Conservation (phyloP, 2,329 filamentous ascomycete species). For the Cryphonectria japonica region DNA sequence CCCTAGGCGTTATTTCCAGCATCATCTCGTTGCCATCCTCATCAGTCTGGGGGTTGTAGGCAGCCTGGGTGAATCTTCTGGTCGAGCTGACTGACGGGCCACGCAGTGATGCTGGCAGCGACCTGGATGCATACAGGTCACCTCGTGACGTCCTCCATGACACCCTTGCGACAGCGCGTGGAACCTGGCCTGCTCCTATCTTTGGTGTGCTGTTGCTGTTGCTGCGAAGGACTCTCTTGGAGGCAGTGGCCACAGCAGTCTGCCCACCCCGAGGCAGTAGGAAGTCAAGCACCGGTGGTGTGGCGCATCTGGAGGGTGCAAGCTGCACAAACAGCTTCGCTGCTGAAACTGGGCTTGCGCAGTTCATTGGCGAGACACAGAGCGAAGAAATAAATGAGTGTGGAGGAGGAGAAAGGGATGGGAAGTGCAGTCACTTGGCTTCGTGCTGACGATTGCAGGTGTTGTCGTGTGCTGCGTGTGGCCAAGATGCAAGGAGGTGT, state of each 20-base stretch:
- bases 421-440: not conserved
- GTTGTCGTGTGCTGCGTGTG: not conserved
- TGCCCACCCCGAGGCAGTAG: constrained; percentile 40
- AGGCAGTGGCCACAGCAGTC: constrained; percentile 16
- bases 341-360: constrained; percentile 32
- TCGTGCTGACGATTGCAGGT: not conserved
- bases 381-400: not conserved
- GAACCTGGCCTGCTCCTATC: not conserved
- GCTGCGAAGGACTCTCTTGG: constrained; percentile 29
- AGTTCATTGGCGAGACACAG: constrained; percentile 13
- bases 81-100: constrained; percentile 42
- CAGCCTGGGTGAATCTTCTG: constrained; percentile 50
- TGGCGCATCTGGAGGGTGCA: constrained; percentile 30
- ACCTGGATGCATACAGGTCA: not conserved
- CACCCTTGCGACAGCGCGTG: not conserved
- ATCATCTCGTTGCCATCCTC: constrained; percentile 84
- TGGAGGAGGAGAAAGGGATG: not conserved
- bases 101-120: not conserved
- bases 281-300: constrained; percentile 45
- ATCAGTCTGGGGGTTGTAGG: constrained; percentile 75
- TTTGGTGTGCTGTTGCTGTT: not conserved
- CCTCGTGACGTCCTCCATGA: constrained; percentile 8
- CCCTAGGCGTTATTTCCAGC: constrained; percentile 82
- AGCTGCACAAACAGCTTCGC: constrained; percentile 41
- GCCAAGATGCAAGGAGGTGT: not conserved